phyloP scores from a whole-genome alignment of 2,329 filamentous ascomycete genomes.

The Aspergillus sp. region DNA sequence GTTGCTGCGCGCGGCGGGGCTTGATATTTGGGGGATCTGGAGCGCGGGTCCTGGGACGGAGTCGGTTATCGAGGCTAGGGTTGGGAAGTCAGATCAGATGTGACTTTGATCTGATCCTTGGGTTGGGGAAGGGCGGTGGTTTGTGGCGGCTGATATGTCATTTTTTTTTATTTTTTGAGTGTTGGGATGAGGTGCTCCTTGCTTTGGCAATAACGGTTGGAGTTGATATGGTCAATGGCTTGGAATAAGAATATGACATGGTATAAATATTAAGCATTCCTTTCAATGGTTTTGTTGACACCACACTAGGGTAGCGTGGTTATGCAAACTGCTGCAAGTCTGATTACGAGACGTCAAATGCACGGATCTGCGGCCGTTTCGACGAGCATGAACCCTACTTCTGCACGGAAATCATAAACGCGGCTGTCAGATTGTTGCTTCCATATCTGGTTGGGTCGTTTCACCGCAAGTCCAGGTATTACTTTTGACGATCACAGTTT shows the following conservation, averaged over 20 bases:
- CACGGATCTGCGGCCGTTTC: not conserved
- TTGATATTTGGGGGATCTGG: constrained; percentile 33
- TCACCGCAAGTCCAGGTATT: not conserved
- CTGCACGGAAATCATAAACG: not conserved
- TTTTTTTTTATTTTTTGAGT: not conserved
- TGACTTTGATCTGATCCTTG: not conserved
- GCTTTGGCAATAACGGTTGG: not conserved
- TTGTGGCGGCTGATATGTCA: not conserved
- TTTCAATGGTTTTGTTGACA: not conserved
- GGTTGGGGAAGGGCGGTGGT: not conserved
- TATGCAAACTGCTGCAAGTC: not conserved
- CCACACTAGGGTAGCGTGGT: not conserved
- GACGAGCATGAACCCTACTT: not conserved
- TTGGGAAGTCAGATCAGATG: not conserved
- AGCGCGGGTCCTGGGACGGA: constrained; percentile 26
- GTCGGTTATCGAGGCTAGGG: constrained; percentile 29
- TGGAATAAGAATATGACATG: not conserved
- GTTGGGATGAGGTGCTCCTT: not conserved
- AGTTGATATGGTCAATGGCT: not conserved
- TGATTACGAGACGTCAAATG: not conserved
- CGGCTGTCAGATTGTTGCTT: not conserved
- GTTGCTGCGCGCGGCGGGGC: constrained; percentile 27
- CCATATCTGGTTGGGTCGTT: not conserved
- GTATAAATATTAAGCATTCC: not conserved
- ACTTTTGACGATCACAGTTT: not conserved